Conservation (phyloP, 129 eudicot genomes). For the Lactuca saligna region DNA sequence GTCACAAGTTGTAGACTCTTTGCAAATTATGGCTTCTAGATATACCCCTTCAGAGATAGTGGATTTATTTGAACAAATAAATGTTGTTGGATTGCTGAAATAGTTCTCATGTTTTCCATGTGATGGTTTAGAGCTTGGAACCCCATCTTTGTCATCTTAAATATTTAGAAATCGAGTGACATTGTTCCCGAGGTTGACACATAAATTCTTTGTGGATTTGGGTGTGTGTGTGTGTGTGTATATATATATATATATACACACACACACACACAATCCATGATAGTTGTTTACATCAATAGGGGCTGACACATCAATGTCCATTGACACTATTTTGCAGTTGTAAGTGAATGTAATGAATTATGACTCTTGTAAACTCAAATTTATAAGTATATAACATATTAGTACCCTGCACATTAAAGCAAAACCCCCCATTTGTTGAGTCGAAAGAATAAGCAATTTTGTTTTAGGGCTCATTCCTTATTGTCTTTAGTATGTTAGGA, state of each 20-base stretch:
- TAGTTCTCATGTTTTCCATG: slow-evolving; percentile 10
- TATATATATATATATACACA: too few species aligned
- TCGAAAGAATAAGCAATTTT: neutral
- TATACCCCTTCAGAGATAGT: slow-evolving; percentile 12
- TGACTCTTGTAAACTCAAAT: neutral
- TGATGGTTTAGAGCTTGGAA: slow-evolving; percentile 17
- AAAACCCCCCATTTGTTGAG: neutral
- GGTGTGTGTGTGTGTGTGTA: too few species aligned
- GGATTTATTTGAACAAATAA: slow-evolving; percentile 34
- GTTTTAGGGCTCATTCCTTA: neutral
- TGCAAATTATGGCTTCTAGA: slow-evolving; percentile 8
- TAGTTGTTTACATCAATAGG: slow-evolving; percentile 34
- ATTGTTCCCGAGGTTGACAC: slow-evolving; percentile 38
- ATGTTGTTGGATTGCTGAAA: slow-evolving; percentile 5
- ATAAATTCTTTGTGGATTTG: slow-evolving; percentile 21
- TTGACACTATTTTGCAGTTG: slow-evolving; percentile 24
- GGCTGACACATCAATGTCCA: slow-evolving; percentile 42
- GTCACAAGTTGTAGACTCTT: slow-evolving; percentile 20
- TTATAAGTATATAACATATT: too few species aligned
- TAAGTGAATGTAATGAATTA: slow-evolving; percentile 2
- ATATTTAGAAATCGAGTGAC: slow-evolving; percentile 32
- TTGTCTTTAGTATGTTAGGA: neutral
- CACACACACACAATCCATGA: slow-evolving; percentile 26
- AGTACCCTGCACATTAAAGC: neutral
- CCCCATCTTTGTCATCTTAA: slow-evolving; percentile 25